Conservation (phyloP, 106 monocot genomes). For the Allium fistulosum region DNA sequence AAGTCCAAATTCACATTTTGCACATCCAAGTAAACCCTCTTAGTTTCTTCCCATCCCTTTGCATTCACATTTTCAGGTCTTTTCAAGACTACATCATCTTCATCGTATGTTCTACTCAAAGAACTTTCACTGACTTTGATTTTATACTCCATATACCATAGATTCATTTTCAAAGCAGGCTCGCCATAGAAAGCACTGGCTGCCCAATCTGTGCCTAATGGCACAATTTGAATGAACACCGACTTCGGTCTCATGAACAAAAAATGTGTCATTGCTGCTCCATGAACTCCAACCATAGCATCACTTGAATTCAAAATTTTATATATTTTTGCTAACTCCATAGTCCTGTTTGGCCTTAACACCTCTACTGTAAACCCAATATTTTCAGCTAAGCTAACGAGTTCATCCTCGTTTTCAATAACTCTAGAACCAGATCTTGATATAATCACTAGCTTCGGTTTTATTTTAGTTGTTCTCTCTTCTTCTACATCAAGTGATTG, state of each 20-base stretch:
- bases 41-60: constrained; percentile 62
- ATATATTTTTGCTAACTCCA: constrained; percentile 58
- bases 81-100: constrained; percentile 43
- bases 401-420: constrained; percentile 61
- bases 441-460: constrained; percentile 49
- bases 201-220: constrained; percentile 56
- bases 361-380: constrained; percentile 40
- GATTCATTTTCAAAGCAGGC: constrained; percentile 47
- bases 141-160: constrained; percentile 50
- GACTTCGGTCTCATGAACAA: constrained; percentile 63
- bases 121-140: constrained; percentile 59
- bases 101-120: constrained; percentile 27
- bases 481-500: neutral
- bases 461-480: neutral
- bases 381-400: constrained; percentile 29
- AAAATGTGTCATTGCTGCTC: constrained; percentile 75
- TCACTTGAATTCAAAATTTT: constrained; percentile 48
- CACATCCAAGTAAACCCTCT: constrained; percentile 60
- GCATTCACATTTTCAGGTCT: constrained; percentile 48
- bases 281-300: constrained; percentile 69
- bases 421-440: constrained; percentile 49
- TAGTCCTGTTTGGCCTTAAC: constrained; percentile 32
- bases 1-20: constrained; percentile 74
- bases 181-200: constrained; percentile 50
- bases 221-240: constrained; percentile 65